phyloP scores from a whole-genome alignment of 2,329 filamentous ascomycete species.

The Gnomoniopsis sp. region DNA sequence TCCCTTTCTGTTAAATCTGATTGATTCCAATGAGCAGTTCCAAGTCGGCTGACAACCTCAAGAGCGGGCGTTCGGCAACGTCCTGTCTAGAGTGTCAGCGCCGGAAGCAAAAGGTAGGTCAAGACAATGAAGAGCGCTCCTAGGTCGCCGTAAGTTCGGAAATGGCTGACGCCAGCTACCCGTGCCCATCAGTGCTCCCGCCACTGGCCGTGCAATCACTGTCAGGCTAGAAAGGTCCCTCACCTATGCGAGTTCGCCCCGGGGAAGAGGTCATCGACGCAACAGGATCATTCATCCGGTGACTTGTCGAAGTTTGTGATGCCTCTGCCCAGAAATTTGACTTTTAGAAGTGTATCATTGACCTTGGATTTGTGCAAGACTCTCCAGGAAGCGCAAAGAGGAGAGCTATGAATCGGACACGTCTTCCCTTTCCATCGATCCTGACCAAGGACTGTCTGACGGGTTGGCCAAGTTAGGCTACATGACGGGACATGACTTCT shows the following conservation, averaged over 20 bases:
- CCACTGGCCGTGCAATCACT: constrained; percentile 50
- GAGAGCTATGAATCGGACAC: constrained; percentile 17
- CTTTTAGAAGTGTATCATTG: not conserved
- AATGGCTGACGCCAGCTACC: constrained; percentile 2
- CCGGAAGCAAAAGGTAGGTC: constrained; percentile 45
- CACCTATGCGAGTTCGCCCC: constrained; percentile 43
- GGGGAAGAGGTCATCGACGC: constrained; percentile 27
- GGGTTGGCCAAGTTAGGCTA: constrained; percentile 18
- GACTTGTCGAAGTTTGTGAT: constrained; percentile 6
- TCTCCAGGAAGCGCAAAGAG: constrained; percentile 23
- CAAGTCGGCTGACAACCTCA: constrained; percentile 14
- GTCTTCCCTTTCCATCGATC: constrained; percentile 14
- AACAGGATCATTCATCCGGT: constrained; percentile 13
- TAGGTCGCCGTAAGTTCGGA: not conserved
- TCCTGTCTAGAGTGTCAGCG: constrained; percentile 47
- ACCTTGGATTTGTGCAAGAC: constrained; percentile 11
- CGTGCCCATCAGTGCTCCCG: constrained; percentile 39
- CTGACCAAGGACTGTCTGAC: constrained; percentile 12
- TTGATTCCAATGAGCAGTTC: not conserved
- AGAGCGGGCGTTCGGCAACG: constrained; percentile 17
- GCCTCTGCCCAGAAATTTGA: not conserved
- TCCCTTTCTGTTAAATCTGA: too few species aligned
- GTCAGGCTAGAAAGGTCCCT: constrained; percentile 42
- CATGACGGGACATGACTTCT: constrained; percentile 17
- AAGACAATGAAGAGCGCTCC: not conserved